Base-by-base conservation (phyloP, 805 yeast species). In the Ogataea minuta region DNA sequence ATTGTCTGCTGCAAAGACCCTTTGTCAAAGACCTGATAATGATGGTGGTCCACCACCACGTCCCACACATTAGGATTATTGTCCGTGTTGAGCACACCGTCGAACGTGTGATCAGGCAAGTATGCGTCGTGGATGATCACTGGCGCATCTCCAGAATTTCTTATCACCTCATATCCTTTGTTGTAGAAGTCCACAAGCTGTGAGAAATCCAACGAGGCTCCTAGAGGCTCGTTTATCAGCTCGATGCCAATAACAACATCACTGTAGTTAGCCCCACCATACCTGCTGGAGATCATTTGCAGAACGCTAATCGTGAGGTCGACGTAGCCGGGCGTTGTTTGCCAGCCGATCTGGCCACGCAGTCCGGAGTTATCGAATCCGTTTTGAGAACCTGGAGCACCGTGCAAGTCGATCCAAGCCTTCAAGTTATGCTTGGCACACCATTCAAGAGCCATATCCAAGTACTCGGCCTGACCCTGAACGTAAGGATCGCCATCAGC, bases 331-430 rank as follows among this genome's bases (percentile, higher is more conserved):
- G 72, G 68, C 23, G 68, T 71, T 31, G 71, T 57, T 54, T 73
- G 83, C 77, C 84, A 88, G 3, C 61, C 62, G 33, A 70, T 14
- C 2, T 53, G 27, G 57, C 83, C 96, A 54, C 95, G 75, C 46
- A 76, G 66, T 19, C 98, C 98, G 7, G 95, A 86, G 68, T 90
- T 90, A 63, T 90, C 98, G 56, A 88, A 91, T 10, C 97, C 97
- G 60, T 90, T 90, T 63, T 90, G 98, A 15, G 95, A 84, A 15
- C 96, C 97, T 23, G 96, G 95, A n/a, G 84, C 95, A 46, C 97
- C 97, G 60, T 90, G 98, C 55, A 90, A 64, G 62, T 91, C 97
- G 30, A 90, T 73, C 96, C 96, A 88, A 16, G 79, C 95, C 57
- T 81, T 80, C 47, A 90, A 57, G 28, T 71, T 73, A 48, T 79